phyloP scores from a whole-genome alignment of 192 early-diverging fungal species.

The Dissophora ornata region DNA sequence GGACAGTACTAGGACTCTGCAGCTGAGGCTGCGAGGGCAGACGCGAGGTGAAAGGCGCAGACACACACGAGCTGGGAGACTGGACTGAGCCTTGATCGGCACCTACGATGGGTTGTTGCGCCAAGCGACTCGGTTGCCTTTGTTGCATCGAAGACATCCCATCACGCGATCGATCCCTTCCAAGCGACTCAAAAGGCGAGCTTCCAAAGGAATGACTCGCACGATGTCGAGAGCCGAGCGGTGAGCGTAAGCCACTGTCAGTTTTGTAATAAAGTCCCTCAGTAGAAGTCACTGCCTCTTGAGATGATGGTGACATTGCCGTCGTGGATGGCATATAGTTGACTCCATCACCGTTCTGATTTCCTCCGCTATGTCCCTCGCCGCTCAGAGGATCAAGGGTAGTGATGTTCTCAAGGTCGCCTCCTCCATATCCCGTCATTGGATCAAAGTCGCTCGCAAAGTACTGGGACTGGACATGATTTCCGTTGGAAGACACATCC shows the following conservation, averaged over 20 bases:
- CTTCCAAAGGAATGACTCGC: background rate
- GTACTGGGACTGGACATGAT: background rate
- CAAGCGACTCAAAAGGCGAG: background rate
- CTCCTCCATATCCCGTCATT: background rate
- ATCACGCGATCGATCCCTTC: background rate
- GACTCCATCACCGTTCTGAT: background rate
- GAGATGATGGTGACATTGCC: too few relatives aligned
- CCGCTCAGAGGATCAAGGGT: background rate
- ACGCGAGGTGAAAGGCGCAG: constrained; percentile 36
- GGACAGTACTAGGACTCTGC: background rate
- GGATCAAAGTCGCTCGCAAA: background rate
- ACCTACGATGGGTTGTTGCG: background rate
- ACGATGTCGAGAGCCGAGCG: background rate
- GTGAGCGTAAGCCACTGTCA: background rate
- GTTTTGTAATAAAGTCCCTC: background rate
- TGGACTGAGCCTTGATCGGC: constrained; percentile 12
- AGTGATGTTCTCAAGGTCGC: background rate
- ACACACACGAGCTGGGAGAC: constrained; percentile 35
- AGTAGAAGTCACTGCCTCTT: too few relatives aligned
- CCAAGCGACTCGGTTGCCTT: constrained; percentile 5
- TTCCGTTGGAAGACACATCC: constrained; percentile 7
- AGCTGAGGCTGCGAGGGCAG: constrained; percentile 36
- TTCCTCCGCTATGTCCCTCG: background rate
- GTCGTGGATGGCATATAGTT: too few relatives aligned
- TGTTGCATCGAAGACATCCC: background rate